Evolutionary conservation across 345 rosid species (phyloP).

Genomic region (Hypericum androsaemum): DNA sequence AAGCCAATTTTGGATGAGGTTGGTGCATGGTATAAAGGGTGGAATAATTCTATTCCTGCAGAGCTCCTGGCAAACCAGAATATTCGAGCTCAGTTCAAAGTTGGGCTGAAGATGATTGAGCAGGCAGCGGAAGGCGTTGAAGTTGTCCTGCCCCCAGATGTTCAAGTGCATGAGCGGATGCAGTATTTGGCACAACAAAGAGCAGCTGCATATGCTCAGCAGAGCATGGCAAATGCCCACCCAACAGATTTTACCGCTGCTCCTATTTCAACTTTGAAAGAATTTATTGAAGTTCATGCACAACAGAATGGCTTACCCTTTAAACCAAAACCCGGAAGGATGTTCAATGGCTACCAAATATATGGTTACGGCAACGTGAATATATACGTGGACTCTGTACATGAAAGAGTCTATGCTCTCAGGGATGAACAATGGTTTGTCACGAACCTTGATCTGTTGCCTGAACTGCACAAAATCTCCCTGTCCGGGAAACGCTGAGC

Average conservation of each 20-base stretch:
- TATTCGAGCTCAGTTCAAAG: constrained; percentile 55
- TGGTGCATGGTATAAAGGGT: constrained; percentile 61
- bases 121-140: constrained; percentile 63
- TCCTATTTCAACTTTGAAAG: constrained; percentile 58
- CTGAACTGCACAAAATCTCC: constrained; percentile 61
- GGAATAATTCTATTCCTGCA: constrained; percentile 74
- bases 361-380: constrained; percentile 81
- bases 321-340: constrained; percentile 70
- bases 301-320: constrained; percentile 71
- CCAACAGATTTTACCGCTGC: constrained; percentile 24
- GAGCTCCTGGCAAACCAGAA: constrained; percentile 75
- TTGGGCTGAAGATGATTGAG: constrained; percentile 74
- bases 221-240: constrained; percentile 19
- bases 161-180: constrained; percentile 51
- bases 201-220: constrained; percentile 42
- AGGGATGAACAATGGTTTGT: constrained; percentile 59
- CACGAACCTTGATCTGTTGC: constrained; percentile 60
- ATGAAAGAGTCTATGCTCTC: constrained; percentile 64
- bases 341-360: constrained; percentile 70
- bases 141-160: constrained; percentile 62
- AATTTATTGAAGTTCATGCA: constrained; percentile 73
- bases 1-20: constrained; percentile 70
- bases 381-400: constrained; percentile 52
- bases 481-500: constrained; percentile 37
- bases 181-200: constrained; percentile 60